Evolutionary conservation across 129 eudicot species (phyloP), one percentile per base, ranked within the genome.

Genomic region (Solidago caesia): DNA sequence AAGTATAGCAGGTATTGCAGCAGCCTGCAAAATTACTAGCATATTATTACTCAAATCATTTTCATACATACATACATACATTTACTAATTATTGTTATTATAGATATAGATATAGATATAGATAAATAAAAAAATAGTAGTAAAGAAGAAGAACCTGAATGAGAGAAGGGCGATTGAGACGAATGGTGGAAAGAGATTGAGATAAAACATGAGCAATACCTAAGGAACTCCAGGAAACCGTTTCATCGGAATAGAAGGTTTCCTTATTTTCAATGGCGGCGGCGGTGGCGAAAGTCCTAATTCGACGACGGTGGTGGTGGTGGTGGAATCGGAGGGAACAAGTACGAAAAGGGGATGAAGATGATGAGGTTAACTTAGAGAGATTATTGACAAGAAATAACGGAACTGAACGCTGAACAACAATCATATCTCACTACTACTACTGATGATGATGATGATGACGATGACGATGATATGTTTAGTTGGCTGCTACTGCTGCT

Each of bases 1-100:
- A 73, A 91, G 90, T 62, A 94, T 87, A 68, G 84, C 53, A 21
- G 99, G 99, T 79, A 94, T 73, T 26, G 91, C 91, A 78, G 89
- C 87, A 46, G 97, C 94, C 99, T 94, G 86, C 74, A 71, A 70
- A 48, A 64, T 41, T 42, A 41, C 16, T 0, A 21, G 21, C 21
- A 21, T 21, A 21, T 21, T 21, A 21, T 21, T 21, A 21, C 21
- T 57, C 25, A 33, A 39, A 63, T 39, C 15, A 5, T 27, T 10
- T 5, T 26, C 14, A 5, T 55, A 55, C 15, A 33, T 33, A 33
- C 3, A 33, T 33, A 33, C 39, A 33, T 33, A 33, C 39, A 33
- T 33, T 1, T 33, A 33, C 39, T 21, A 21, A 21, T 21, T 21
- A 21, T 21, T 21, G 0, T 21, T 21, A 21, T 21, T 21, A 21